Evolutionary conservation across 2,329 filamentous ascomycete species (phyloP).

Genomic region (Albifimbria verrucaria): DNA sequence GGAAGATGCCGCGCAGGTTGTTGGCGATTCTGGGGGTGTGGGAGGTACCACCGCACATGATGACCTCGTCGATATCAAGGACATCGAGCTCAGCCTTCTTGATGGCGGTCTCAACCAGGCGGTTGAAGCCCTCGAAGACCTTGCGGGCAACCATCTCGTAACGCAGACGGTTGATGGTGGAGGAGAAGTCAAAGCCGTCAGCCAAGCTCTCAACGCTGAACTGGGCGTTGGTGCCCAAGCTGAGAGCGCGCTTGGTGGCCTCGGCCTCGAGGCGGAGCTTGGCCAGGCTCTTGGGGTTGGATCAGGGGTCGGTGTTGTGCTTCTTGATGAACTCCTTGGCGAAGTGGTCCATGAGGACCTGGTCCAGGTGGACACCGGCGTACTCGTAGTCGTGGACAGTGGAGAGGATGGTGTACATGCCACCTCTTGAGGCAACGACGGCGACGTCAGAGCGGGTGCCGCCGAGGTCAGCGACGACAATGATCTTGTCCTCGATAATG

Average conservation of each 20-base stretch:
- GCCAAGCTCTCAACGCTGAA: constrained; percentile 91
- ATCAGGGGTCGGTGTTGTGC: constrained; percentile 82
- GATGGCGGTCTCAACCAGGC: constrained; percentile 77
- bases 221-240: constrained; percentile 80
- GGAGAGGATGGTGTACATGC: constrained; percentile 93
- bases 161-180: constrained; percentile 87
- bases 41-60: constrained; percentile 86
- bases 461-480: constrained; percentile 90
- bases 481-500: constrained; percentile 75
- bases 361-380: constrained; percentile 79
- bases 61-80: constrained; percentile 90
- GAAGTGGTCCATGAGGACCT: constrained; percentile 92
- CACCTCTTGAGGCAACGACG: constrained; percentile 84
- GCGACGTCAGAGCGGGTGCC: constrained; percentile 90
- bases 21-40: constrained; percentile 91
- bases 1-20: constrained; percentile 78
- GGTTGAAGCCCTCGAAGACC: constrained; percentile 83
- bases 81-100: constrained; percentile 92
- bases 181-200: constrained; percentile 85
- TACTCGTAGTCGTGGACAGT: constrained; percentile 96
- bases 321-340: constrained; percentile 99
- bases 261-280: constrained; percentile 93
- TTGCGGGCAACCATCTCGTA: constrained; percentile 88
- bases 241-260: constrained; percentile 86
- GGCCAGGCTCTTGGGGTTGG: constrained; percentile 76